These are phyloP conservation scores for Trematosphaeria pertusa DNA, from an alignment of 2,329 filamentous ascomycete species.

Conservation along the genomic window DNA sequence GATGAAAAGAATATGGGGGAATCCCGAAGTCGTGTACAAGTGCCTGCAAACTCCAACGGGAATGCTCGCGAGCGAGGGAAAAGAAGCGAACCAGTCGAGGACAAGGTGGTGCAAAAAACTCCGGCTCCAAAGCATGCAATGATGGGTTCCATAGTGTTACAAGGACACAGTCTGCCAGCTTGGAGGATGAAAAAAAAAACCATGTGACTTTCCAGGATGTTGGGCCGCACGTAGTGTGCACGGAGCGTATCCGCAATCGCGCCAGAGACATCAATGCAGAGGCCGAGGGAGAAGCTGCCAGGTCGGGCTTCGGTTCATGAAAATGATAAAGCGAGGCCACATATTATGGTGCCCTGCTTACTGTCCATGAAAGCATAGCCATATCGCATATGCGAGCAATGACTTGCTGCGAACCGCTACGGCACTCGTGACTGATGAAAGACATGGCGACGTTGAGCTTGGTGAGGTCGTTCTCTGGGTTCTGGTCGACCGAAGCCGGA, in stretches of 20 bases:
- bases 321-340: background rate
- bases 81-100: conserved; percentile 10
- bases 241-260: no score
- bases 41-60: conserved; percentile 2
- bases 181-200: background rate
- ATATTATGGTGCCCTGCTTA: conserved; percentile 28
- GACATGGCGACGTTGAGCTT: conserved; percentile 58
- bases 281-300: no score
- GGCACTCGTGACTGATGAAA: conserved; percentile 57
- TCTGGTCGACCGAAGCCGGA: conserved; percentile 31
- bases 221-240: background rate
- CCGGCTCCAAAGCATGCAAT: conserved; percentile 24
- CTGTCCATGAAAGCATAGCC: conserved; percentile 54
- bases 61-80: conserved; percentile 15
- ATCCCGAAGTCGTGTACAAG: conserved; percentile 1
- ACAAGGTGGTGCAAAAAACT: conserved; percentile 13
- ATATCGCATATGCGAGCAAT: conserved; percentile 58
- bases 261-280: no score
- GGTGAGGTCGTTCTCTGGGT: conserved; percentile 46
- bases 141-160: conserved; percentile 20
- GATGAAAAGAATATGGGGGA: conserved; percentile 8
- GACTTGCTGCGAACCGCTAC: conserved; percentile 55
- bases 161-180: conserved; percentile 3
- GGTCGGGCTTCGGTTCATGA: no score
- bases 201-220: background rate